A percentile compares a stretch with the other conserved stretches of the same genome.
These are phyloP conservation scores for Xerocomellus intermedius DNA, from an alignment of 768 basidiomycete species.

Conservation along the genomic window DNA sequence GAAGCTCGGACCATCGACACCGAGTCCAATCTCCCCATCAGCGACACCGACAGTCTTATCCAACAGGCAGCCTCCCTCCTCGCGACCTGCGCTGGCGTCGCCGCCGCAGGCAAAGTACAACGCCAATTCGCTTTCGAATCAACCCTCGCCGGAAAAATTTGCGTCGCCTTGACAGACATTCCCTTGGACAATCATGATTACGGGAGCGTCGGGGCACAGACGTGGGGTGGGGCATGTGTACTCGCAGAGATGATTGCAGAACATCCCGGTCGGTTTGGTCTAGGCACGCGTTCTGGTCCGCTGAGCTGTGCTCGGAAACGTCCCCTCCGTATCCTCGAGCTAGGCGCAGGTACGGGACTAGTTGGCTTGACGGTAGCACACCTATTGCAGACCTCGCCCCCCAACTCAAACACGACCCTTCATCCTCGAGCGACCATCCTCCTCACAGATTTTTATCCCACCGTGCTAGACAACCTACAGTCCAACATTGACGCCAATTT, in stretches of 20 bases:
- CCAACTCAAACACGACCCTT: neutral
- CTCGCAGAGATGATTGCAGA: constrained; percentile 72
- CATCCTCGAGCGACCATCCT: constrained; percentile 29
- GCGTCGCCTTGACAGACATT: constrained; percentile 59
- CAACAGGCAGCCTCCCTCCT: constrained; percentile 58
- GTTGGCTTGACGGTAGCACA: constrained; percentile 44
- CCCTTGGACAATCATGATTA: constrained; percentile 71
- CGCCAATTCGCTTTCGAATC: constrained; percentile 51
- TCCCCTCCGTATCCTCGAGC: constrained; percentile 45
- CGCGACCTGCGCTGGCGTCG: constrained; percentile 62
- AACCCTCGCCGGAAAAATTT: constrained; percentile 16
- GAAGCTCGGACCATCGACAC: constrained; percentile 1
- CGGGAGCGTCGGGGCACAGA: constrained; percentile 77
- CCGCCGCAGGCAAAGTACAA: constrained; percentile 57
- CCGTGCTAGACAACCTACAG: constrained; percentile 47
- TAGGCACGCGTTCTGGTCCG: constrained; percentile 12
- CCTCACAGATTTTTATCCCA: constrained; percentile 50
- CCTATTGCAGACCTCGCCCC: constrained; percentile 17
- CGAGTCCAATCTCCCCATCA: neutral
- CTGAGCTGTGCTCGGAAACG: neutral
- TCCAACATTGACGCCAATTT: constrained; percentile 43
- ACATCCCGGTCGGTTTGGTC: constrained; percentile 50
- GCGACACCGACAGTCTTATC: constrained; percentile 39
- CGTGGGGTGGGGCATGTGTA: constrained; percentile 85
- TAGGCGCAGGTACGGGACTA: constrained; percentile 59